Base-by-base conservation (phyloP, 225 moss, liverwort and hornwort genomes). In the Takakia lepidozioides region DNA sequence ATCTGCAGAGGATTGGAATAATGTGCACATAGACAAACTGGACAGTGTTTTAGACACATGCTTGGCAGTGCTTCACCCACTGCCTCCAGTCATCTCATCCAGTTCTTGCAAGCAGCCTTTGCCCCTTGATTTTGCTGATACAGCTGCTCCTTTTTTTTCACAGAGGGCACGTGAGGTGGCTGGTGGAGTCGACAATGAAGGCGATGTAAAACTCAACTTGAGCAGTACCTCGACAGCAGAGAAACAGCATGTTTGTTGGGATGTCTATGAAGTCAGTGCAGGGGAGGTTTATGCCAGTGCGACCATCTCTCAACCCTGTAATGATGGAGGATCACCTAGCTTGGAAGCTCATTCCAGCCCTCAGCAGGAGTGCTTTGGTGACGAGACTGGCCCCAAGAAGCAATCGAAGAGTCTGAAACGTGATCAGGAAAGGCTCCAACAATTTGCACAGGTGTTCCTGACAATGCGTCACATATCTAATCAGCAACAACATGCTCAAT, bases 361-460 rank as follows among this genome's bases (percentile, higher is more conserved):
- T 16, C 18, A 10, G 2, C 54, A 54, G 41, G 41, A 54, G 28
- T 19, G n/a, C 4, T 6, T 32, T 11, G 11, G 32, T 32, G 32
- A 32, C 9, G 29, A 61, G 35, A 55, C 46, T 28, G 35, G 51
- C 18, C 27, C 27, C 42, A 65, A 41, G 35, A 51, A 50, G 46
- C 60, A 51, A 13, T 47, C 28, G 27, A 73, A 46, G 46, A 61
- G 36, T 38, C 16, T 43, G 36, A 69, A 65, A 48, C 71, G 71
- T 54, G 77, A 72, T 22, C 77, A 87, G 51, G 59, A 81, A 38
- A 51, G 64, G 43, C 62, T 87, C 32, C 74, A 81, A 55, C 80
- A 83, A 38, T 87, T 87, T 65, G 87, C 87, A 0, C 83, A 83
- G 69, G 73, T 81, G 18, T 87, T 87, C 48, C 74, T 83, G 17